Evolutionary conservation across 257 asterid species (phyloP), one percentile per base, ranked within the genome.

Genomic region (Osmanthus fragrans): DNA sequence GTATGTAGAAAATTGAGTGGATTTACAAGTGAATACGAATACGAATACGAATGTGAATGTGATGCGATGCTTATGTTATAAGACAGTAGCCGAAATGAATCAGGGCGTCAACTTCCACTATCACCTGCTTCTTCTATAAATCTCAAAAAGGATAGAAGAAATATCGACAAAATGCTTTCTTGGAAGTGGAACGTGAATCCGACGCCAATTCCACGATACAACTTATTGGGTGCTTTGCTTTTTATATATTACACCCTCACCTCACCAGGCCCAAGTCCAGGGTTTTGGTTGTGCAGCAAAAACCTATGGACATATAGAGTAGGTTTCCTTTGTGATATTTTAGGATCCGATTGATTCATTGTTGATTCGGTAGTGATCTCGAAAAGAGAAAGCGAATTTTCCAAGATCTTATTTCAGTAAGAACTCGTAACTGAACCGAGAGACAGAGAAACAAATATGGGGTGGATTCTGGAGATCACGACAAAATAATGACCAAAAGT

Each of bases 161-260:
- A 15, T 16, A 70, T 25, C 33, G 66, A 72, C 79, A 56, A 34
- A 73, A 56, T 36, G 37, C n/a, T 30, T 49, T 30, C 4, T 4
- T 47, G 51, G 23, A 49, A 36, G 11, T 30, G 10, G 21, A 70
- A 75, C 8, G 77, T 72, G 81, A 79, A 76, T 76, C 83, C 51
- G 81, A 79, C 86, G 65, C 81, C 68, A 79, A 72, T 74, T 29
- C 81, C 86, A 79, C 78, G 34, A 23, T 36, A n/a, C 74, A 39
- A 36, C 49, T 70, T 58, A 21, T 58, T 58, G 66, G 30, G 12
- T 54, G 27, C 27, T 54, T 54, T 54, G 5, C 64, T 16, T 58
- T 2, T 19, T 25, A n/a, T 9, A 1, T 2, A 23, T 56, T 18
- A 47, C 58, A 49, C 8, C 58, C 58, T 49, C 58, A 16, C 58